These are phyloP conservation scores for Nasturtium officinale DNA, from an alignment of 345 rosid genomes.

Conservation along the genomic window DNA sequence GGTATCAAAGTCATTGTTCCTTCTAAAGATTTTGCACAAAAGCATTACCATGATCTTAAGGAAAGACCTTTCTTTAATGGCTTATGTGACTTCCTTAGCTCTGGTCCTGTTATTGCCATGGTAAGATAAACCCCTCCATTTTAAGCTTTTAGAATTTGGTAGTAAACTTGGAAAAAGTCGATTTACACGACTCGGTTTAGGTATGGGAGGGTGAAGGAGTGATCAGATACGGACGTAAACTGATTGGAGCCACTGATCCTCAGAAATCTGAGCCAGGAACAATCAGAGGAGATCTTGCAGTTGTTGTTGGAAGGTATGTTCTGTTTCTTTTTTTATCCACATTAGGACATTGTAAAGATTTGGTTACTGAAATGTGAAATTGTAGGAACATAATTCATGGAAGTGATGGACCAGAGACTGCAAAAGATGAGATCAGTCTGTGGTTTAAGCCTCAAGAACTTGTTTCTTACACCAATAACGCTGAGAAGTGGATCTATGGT, in stretches of 20 bases:
- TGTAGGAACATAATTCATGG: conserved; percentile 95
- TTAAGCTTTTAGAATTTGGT: neutral
- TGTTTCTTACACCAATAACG: conserved; percentile 73
- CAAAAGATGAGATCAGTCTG: conserved; percentile 80
- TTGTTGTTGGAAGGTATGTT: conserved; percentile 84
- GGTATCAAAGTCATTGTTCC: conserved; percentile 80
- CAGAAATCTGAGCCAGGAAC: conserved; percentile 99
- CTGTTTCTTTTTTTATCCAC: neutral
- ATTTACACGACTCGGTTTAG: conserved; percentile 44
- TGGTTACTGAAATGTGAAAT: conserved; percentile 23
- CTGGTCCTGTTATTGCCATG: conserved; percentile 98
- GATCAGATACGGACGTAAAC: conserved; percentile 86
- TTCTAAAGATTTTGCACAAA: conserved; percentile 82
- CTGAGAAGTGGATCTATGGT: conserved; percentile 96
- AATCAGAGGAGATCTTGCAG: conserved; percentile 95
- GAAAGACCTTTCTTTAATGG: conserved; percentile 96
- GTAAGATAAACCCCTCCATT: conserved; percentile 45
- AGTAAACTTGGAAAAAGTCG: neutral
- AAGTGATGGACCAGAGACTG: conserved; percentile 98
- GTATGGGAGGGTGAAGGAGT: conserved; percentile 99
- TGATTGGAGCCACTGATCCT: conserved; percentile 98
- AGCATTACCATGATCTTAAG: conserved; percentile 90
- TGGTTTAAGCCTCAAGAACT: conserved; percentile 98
- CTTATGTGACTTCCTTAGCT: conserved; percentile 94
- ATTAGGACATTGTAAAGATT: neutral